Conservation (phyloP, 306 rosid species). For the Purshia tridentata region DNA sequence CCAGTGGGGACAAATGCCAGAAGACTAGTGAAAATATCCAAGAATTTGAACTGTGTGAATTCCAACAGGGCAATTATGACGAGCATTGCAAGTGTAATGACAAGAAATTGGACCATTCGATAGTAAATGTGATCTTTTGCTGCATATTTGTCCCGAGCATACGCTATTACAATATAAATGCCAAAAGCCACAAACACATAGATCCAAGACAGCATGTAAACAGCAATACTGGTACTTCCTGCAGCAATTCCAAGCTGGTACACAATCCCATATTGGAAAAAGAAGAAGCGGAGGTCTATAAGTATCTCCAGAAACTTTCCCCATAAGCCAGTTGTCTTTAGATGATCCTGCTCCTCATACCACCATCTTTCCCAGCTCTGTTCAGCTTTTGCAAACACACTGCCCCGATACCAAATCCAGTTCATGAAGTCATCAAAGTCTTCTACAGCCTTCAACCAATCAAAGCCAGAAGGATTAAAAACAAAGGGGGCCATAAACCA, state of each 20-base stretch:
- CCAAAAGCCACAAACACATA: conserved; percentile 56
- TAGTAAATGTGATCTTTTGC: conserved; percentile 72
- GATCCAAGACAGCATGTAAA: conserved; percentile 81
- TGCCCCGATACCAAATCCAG: conserved; percentile 78
- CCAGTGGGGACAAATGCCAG: conserved; percentile 89
- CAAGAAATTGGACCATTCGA: conserved; percentile 68
- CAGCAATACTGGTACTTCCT: conserved; percentile 60
- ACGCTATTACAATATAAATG: conserved; percentile 52
- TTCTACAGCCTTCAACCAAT: conserved; percentile 82
- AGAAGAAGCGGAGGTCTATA: conserved; percentile 77
- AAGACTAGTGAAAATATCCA: conserved; percentile 72
- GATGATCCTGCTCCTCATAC: conserved; percentile 90
- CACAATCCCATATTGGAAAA: conserved; percentile 76
- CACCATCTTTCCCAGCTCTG: conserved; percentile 98
- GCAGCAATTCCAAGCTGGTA: conserved; percentile 73
- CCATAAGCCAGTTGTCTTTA: conserved; percentile 66
- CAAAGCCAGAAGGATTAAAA: conserved; percentile 87
- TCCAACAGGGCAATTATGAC: conserved; percentile 57
- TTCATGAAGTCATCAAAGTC: conserved; percentile 79
- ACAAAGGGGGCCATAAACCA: conserved; percentile 87
- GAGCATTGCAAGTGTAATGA: conserved; percentile 44
- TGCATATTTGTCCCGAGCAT: conserved; percentile 56
- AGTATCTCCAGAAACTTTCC: conserved; percentile 74
- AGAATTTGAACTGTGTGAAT: conserved; percentile 56
- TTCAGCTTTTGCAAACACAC: conserved; percentile 86